Base-by-base conservation (phyloP, 768 basidiomycete species). In the Suillus occidentalis region DNA sequence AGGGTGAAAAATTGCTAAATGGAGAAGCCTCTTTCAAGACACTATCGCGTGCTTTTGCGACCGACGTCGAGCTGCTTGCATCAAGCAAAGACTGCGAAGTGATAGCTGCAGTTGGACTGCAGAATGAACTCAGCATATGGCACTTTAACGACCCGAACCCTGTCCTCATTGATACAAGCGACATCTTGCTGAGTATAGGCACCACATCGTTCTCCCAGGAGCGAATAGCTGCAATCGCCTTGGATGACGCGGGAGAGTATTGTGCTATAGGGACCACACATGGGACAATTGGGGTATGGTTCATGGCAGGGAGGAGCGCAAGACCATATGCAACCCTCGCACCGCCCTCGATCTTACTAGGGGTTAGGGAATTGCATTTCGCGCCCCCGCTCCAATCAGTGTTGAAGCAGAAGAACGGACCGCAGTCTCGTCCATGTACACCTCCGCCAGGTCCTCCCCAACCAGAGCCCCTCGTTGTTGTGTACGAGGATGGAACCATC, bases 21-120 rank as follows among this genome's bases (percentile, higher is more conserved):
- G 78, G 75, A 31, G 72, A 80, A 16, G 73, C 90, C 2, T 76
- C 81, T 20, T 92, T 94, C 69, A 81, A 82, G 9, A 89, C 90
- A 2, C 81, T 97, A 14, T 89, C 91, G n/a, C 86, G 93, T n/a
- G 84, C 87, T 5, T 93, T 93, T 70, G 76, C 85, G 2, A 89
- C 89, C 28, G 96, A 97, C 68, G 86, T 97, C 14, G 94, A 95
- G 66, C 80, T 95, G 22, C 79, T 96, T 25, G 88, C 90, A 1
- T 76, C 86, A 1, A 94, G 89, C 72, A 81, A 80, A 58, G 85
- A 91, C 68, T 89, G 90, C n/a, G 77, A 80, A 45, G 75, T 87
- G 3, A 78, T 91, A 50, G 84, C 89, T 18, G 88, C 89, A 4
- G 87, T 94, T 39, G 91, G 92, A 6, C 72, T 94, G 61, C 88